A percentile compares a stretch with the other conserved stretches of the same genome.
phyloP scores from a whole-genome alignment of 768 basidiomycete genomes.

The Mycena crocata region DNA sequence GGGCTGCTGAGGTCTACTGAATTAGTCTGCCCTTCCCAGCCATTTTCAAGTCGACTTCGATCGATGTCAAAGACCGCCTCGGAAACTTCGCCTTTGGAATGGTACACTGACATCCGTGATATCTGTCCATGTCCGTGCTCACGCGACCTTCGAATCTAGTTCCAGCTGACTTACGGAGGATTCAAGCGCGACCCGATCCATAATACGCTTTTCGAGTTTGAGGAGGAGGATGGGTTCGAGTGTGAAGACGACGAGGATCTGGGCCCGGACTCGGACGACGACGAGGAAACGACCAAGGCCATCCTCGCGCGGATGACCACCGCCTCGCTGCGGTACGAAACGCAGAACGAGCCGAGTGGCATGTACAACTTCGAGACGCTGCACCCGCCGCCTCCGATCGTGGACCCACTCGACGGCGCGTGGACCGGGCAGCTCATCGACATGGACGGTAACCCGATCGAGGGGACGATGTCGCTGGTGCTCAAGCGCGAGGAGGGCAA shows the following conservation, averaged over 20 bases:
- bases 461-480: constrained; percentile 20
- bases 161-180: constrained; percentile 7
- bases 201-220: constrained; percentile 10
- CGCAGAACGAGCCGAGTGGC: constrained; percentile 9
- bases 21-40: neutral
- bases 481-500: constrained; percentile 18
- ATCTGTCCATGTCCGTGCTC: neutral
- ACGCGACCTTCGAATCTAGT: constrained; percentile 2
- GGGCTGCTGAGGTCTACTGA: neutral
- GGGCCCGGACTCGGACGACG: constrained; percentile 20
- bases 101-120: constrained; percentile 2
- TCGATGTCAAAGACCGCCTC: constrained; percentile 16
- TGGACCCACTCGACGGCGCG: constrained; percentile 20
- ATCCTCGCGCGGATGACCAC: constrained; percentile 6
- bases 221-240: constrained; percentile 26
- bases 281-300: constrained; percentile 17
- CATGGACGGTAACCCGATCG: neutral
- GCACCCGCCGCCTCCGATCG: constrained; percentile 10
- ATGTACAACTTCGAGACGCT: constrained; percentile 20
- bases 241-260: constrained; percentile 17
- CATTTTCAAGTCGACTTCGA: constrained; percentile 12
- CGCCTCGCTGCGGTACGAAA: neutral
- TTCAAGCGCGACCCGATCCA: constrained; percentile 15
- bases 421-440: constrained; percentile 21
- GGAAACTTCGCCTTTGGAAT: constrained; percentile 28